These are phyloP conservation scores for Phytophthora quininea DNA, from an alignment of 352 stramenopile species.

Conservation along the genomic window DNA sequence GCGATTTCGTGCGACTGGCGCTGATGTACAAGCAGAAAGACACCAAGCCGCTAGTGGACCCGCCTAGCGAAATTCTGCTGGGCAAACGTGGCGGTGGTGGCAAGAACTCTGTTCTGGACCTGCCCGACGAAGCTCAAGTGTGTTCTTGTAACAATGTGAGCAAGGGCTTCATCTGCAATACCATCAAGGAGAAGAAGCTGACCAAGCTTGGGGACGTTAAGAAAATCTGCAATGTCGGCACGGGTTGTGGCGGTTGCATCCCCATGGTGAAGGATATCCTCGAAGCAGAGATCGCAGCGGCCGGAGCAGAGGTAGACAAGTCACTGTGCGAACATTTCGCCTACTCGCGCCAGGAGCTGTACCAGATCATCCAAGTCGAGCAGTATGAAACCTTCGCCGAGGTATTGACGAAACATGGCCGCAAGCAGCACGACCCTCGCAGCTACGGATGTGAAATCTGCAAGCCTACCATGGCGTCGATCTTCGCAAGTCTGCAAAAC, in stretches of 20 bases:
- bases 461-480: conserved; percentile 91
- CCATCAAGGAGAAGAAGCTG: conserved; percentile 82
- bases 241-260: conserved; percentile 91
- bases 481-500: conserved; percentile 92
- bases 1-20: conserved; percentile 85
- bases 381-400: conserved; percentile 89
- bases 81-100: conserved; percentile 43
- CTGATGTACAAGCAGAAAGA: conserved; percentile 63
- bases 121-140: conserved; percentile 85
- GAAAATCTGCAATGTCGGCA: conserved; percentile 86
- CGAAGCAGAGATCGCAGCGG: conserved; percentile 77
- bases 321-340: conserved; percentile 92
- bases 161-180: conserved; percentile 74
- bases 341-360: conserved; percentile 90
- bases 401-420: conserved; percentile 81
- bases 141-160: conserved; percentile 95
- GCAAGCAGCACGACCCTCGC: conserved; percentile 42
- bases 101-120: conserved; percentile 50
- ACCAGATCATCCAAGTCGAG: conserved; percentile 86
- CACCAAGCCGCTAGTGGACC: conserved; percentile 54
- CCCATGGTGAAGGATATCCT: conserved; percentile 91
- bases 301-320: conserved; percentile 89
- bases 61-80: conserved; percentile 63
- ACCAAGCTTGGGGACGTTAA: conserved; percentile 80
- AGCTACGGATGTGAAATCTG: conserved; percentile 92